Base-by-base conservation (phyloP, 768 basidiomycete species). In the Kwoniella botswanensis region DNA sequence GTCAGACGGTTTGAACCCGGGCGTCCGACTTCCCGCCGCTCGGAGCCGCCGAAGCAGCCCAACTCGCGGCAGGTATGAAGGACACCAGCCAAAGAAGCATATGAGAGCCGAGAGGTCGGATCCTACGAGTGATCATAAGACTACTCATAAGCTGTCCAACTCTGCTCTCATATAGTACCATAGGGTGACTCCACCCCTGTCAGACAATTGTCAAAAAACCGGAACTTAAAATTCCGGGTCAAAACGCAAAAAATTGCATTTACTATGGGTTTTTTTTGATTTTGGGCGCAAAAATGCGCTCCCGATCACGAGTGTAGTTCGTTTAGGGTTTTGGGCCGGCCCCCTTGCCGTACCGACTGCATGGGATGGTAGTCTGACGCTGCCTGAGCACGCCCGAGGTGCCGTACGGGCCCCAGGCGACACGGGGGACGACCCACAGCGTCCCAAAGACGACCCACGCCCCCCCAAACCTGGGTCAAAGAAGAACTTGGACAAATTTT, bases 391-490 rank as follows among this genome's bases (percentile, higher is more conserved):
- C 4, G 46, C 46, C 46, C 18, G 46, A 50, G 46, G 46, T 50
- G 46, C 17, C 10, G 12, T 18, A 50, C 35, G 46, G 46, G 13
- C 46, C 18, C 46, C 18, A 18, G 46, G 46, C 12, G 13, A 50
- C 46, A 21, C 10, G 2, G 4, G 21, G 29, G 56, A 57, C 56
- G 29, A 24, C 56, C 56, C 56, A 41, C 21, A 15, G 57, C 24
- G 86, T 87, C 89, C 89, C 76, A 86, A 87, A 88, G 84, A 86
- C 83, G 83, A 87, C 86, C 88, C 89, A 89, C 88, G 84, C 84
- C 88, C 88, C 88, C 88, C 88, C 86, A 89, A 89, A 86, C 89
- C 90, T 87, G 89, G 89, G 12, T 87, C 84, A 87, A 87, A 89
- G 88, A 89, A 89, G 89, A 89, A 89, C 87, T 89, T 88, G 87